phyloP scores from a whole-genome alignment of 2,329 filamentous ascomycete genomes.

The Epichloe sylvatica region DNA sequence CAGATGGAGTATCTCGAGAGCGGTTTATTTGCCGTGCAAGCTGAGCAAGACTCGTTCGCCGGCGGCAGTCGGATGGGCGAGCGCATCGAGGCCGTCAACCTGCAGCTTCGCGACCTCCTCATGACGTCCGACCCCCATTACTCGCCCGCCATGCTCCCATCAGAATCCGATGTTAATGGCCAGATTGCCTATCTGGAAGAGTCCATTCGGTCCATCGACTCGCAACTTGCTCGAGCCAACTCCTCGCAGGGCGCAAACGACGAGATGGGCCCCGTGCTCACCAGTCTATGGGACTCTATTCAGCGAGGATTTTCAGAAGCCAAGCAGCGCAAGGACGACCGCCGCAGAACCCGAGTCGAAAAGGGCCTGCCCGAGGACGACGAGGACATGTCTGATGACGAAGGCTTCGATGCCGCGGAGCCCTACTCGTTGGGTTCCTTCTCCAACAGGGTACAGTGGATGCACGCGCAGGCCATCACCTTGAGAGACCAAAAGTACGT shows the following conservation, averaged over 20 bases:
- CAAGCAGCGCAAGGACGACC: slow-evolving; percentile 39
- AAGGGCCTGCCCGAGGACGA: slow-evolving; percentile 42
- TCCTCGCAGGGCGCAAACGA: slow-evolving; percentile 22
- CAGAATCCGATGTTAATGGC: slow-evolving; percentile 44
- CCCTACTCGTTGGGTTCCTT: slow-evolving; percentile 64
- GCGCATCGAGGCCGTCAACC: slow-evolving; percentile 49
- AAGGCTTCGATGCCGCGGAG: slow-evolving; percentile 43
- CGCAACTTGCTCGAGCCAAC: slow-evolving; percentile 26
- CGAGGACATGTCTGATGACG: slow-evolving; percentile 48
- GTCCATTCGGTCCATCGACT: slow-evolving; percentile 37
- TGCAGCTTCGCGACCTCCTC: slow-evolving; percentile 47
- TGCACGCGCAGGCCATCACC: slow-evolving; percentile 62
- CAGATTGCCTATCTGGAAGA: slow-evolving; percentile 57
- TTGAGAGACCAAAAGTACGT: slow-evolving; percentile 82
- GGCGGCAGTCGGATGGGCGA: slow-evolving; percentile 28
- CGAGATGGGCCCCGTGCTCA: slow-evolving; percentile 42
- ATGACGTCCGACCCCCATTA: slow-evolving; percentile 30
- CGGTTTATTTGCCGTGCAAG: slow-evolving; percentile 45
- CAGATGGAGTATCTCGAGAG: slow-evolving; percentile 62
- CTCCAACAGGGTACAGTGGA: slow-evolving; percentile 60
- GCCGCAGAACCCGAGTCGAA: slow-evolving; percentile 36
- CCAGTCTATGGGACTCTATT: slow-evolving; percentile 44
- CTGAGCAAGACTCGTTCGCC: slow-evolving; percentile 35
- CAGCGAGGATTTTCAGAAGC: slow-evolving; percentile 37
- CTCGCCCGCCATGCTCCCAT: slow-evolving; percentile 43